Conservation (phyloP, 345 rosid genomes). For the Linum tenue region DNA sequence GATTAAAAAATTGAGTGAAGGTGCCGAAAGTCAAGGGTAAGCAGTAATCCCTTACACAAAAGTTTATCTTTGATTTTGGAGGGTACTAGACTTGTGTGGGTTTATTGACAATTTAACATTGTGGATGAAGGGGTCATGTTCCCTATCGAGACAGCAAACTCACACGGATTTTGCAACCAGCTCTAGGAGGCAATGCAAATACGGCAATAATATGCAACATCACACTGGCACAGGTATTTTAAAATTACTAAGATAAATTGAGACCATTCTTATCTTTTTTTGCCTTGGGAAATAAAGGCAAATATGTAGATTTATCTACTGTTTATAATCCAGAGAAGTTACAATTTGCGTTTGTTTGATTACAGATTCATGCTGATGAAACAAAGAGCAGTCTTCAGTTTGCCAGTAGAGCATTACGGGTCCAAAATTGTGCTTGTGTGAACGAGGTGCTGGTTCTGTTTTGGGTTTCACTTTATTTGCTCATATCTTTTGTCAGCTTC, state of each 20-base stretch:
- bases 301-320: background rate
- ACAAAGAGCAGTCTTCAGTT: slow-evolving; percentile 94
- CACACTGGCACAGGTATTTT: slow-evolving; percentile 80
- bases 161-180: slow-evolving; percentile 92
- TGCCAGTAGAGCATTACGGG: slow-evolving; percentile 91
- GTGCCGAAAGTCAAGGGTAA: slow-evolving; percentile 90
- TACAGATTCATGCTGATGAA: slow-evolving; percentile 88
- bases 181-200: slow-evolving; percentile 97
- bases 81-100: background rate
- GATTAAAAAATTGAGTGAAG: slow-evolving; percentile 86
- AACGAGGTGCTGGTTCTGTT: slow-evolving; percentile 58
- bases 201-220: slow-evolving; percentile 97
- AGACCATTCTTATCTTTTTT: background rate
- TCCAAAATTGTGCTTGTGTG: slow-evolving; percentile 85
- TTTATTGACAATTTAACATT: slow-evolving; percentile 5
- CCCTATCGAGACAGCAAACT: slow-evolving; percentile 97
- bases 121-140: slow-evolving; percentile 72
- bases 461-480: background rate
- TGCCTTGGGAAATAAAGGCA: background rate
- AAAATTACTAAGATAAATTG: background rate
- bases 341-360: slow-evolving; percentile 15
- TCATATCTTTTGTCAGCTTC: background rate
- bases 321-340: background rate
- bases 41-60: slow-evolving; percentile 6
- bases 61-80: background rate